Conservation (phyloP, 164 flowering plant genomes). For the Nymphaea thermarum region DNA sequence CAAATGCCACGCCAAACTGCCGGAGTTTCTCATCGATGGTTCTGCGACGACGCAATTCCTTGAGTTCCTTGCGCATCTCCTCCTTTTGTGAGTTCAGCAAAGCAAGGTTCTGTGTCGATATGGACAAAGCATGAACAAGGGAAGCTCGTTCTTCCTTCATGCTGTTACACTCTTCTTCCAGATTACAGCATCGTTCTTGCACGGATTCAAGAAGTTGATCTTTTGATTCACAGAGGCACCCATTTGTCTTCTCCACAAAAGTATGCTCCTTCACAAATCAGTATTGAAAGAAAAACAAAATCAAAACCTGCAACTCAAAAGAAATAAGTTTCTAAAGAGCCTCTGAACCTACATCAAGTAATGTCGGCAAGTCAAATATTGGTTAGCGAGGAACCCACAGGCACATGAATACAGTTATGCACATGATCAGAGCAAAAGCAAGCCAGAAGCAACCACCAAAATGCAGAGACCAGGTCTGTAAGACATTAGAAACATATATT, state of each 20-base stretch:
- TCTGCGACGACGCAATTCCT: slow-evolving; percentile 36
- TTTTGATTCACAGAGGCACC: slow-evolving; percentile 9
- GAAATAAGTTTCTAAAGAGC: background rate
- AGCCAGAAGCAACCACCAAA: background rate
- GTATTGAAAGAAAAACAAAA: background rate
- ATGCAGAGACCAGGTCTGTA: background rate
- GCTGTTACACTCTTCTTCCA: slow-evolving; percentile 48
- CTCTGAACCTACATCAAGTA: background rate
- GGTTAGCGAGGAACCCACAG: background rate
- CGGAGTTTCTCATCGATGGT: slow-evolving; percentile 53
- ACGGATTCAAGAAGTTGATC: slow-evolving; percentile 40
- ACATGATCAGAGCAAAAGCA: background rate
- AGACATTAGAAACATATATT: background rate
- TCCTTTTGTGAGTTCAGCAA: slow-evolving; percentile 35
- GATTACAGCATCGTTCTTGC: slow-evolving; percentile 31
- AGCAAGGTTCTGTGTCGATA: slow-evolving; percentile 33
- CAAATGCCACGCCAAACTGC: slow-evolving; percentile 45
- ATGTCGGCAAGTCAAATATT: background rate
- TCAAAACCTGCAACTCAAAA: background rate
- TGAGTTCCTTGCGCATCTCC: slow-evolving; percentile 32
- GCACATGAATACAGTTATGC: background rate
- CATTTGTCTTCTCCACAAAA: background rate
- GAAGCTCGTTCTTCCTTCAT: slow-evolving; percentile 52
- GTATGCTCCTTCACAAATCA: background rate
- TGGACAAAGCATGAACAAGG: slow-evolving; percentile 26